Conservation (phyloP, 1,284 basidiomycete species). For the Rhizoctonia solani region DNA sequence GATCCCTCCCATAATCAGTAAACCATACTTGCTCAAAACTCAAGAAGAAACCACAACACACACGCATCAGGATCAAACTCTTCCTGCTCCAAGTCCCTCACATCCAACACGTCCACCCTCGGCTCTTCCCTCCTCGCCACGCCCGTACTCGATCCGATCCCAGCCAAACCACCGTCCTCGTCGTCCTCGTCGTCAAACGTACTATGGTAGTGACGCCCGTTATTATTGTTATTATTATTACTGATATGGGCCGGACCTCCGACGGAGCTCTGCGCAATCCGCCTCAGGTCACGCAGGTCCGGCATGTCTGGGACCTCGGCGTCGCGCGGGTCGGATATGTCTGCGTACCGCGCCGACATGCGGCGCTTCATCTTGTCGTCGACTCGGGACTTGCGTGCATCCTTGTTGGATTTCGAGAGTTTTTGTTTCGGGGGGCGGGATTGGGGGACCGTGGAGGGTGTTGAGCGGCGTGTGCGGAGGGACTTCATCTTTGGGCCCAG, state of each 20-base stretch:
- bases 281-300: conserved; percentile 45
- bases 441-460: conserved; percentile 14
- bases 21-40: not conserved
- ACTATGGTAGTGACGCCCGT: not conserved
- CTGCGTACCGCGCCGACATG: conserved; percentile 88
- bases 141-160: conserved; percentile 39
- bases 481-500: conserved; percentile 29
- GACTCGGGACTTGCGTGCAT: conserved; percentile 67
- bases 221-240: conserved; percentile 33
- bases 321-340: conserved; percentile 66
- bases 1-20: conserved; percentile 14
- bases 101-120: conserved; percentile 51
- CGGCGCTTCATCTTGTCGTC: conserved; percentile 94
- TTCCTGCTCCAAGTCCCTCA: conserved; percentile 70
- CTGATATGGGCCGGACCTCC: too few species aligned
- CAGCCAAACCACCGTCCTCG: conserved; percentile 38
- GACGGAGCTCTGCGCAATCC: too few species aligned
- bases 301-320: conserved; percentile 65
- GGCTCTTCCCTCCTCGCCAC: too few species aligned
- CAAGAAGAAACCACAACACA: conserved; percentile 49
- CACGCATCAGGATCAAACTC: conserved; percentile 82
- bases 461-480: conserved; percentile 12
- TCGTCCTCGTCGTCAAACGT: conserved; percentile 21
- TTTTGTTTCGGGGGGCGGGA: conserved; percentile 4
- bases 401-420: conserved; percentile 26